Conservation (phyloP, 805 yeast species). For the Pichia heedii region DNA sequence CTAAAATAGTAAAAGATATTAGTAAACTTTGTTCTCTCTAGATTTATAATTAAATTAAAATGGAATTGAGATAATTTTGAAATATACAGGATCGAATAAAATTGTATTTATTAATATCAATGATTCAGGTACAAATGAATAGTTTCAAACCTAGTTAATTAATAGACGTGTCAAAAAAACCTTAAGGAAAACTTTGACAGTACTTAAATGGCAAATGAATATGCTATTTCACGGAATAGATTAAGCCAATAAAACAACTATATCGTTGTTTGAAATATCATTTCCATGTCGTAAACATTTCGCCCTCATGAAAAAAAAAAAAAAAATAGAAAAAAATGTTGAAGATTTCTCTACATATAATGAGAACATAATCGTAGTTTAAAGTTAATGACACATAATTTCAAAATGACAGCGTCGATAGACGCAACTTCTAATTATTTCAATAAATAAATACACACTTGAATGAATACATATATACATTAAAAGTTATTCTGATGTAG, state of each 20-base stretch:
- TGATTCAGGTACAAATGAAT: background rate
- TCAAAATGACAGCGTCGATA: slow-evolving; percentile 1
- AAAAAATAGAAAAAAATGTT: too few relatives aligned
- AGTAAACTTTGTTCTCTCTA: background rate
- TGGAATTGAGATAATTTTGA: background rate
- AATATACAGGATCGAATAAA: background rate
- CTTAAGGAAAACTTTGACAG: slow-evolving; percentile 2
- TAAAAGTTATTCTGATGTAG: background rate
- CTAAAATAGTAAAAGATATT: background rate
- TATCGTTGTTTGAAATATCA: background rate
- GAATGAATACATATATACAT: background rate
- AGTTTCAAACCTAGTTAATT: slow-evolving; percentile 3
- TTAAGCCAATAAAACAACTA: background rate
- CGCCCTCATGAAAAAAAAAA: slow-evolving; percentile 5
- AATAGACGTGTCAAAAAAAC: slow-evolving; percentile 4
- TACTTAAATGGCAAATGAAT: slow-evolving; percentile 7
- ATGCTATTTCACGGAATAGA: background rate
- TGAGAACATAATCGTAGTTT: background rate
- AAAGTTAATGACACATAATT: background rate
- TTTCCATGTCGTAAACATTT: background rate
- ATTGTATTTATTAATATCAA: background rate
- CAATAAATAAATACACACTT: background rate
- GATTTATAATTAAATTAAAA: too few relatives aligned
- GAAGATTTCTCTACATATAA: too few relatives aligned
- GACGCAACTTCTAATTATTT: background rate